Percentiles rank a stretch among this genome's conserved stretches.
These are phyloP conservation scores for Thielaviopsis ethacetica DNA, from an alignment of 2,329 filamentous ascomycete species.

Conservation along the genomic window DNA sequence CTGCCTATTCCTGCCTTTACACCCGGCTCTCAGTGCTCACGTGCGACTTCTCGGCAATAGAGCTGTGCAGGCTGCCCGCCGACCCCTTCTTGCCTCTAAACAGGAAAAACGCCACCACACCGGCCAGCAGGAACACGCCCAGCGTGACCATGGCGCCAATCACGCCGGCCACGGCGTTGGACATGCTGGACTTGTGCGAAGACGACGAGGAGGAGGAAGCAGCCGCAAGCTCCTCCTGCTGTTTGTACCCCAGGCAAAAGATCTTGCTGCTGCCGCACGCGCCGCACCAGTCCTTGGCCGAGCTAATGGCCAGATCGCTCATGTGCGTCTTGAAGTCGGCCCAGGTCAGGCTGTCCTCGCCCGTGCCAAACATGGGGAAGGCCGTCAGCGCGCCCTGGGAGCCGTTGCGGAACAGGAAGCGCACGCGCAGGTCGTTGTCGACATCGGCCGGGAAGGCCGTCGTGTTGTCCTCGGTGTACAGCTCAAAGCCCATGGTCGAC, in stretches of 20 bases:
- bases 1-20: neutral
- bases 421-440: constrained; percentile 18
- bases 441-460: constrained; percentile 16
- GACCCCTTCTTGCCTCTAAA: constrained; percentile 14
- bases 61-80: constrained; percentile 2
- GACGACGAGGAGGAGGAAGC: constrained; percentile 6
- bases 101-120: constrained; percentile 14
- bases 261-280: constrained; percentile 16
- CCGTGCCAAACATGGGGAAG: constrained; percentile 19
- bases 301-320: constrained; percentile 16
- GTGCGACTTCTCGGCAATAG: constrained; percentile 3
- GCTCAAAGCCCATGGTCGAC: constrained; percentile 22
- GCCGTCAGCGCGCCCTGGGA: constrained; percentile 17
- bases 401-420: constrained; percentile 22
- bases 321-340: constrained; percentile 17
- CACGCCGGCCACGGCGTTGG: constrained; percentile 20
- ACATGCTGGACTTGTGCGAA: constrained; percentile 16
- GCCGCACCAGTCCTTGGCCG: constrained; percentile 19
- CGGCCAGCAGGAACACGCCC: constrained; percentile 13
- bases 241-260: constrained; percentile 20
- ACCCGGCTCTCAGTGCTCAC: constrained; percentile 5
- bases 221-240: constrained; percentile 11
- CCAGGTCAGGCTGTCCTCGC: constrained; percentile 18
- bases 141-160: constrained; percentile 21
- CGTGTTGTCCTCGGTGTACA: constrained; percentile 16